A percentile compares a stretch with the other conserved stretches of the same genome.
These are phyloP conservation scores for Dictyostelium purpureum DNA, from an alignment of 78 protist species.

Conservation along the genomic window DNA sequence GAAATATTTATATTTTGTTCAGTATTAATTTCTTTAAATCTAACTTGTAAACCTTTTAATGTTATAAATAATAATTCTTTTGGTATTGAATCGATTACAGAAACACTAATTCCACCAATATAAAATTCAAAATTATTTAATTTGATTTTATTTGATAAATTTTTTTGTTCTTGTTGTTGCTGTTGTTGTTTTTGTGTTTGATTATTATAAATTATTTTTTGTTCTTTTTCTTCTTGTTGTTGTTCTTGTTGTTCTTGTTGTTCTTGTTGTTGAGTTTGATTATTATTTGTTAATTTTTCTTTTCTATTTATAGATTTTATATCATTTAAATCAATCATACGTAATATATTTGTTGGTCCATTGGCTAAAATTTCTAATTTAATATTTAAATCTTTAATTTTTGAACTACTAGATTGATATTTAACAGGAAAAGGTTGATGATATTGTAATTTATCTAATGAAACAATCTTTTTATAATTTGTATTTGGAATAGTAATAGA, in stretches of 20 bases:
- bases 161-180: not conserved
- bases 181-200: not conserved
- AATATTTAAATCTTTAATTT: not conserved
- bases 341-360: constrained; percentile 61
- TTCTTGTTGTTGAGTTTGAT: not conserved
- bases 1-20: constrained; percentile 58
- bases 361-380: constrained; percentile 29
- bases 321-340: constrained; percentile 35
- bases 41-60: not conserved
- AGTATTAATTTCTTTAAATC: not conserved
- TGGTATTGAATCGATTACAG: constrained; percentile 47
- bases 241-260: not conserved
- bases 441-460: constrained; percentile 30
- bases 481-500: constrained; percentile 27
- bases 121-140: not conserved
- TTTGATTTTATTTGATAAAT: not conserved
- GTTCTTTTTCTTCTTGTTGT: not conserved
- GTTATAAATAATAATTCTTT: constrained; percentile 36
- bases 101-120: constrained; percentile 19
- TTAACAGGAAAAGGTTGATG: constrained; percentile 5
- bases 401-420: not conserved
- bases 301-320: not conserved
- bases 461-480: constrained; percentile 7
- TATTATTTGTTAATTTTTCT: not conserved
- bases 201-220: no score